These are phyloP conservation scores for Penicillium crystallinum DNA, from an alignment of 495 filamentous ascomycete species.

Conservation along the genomic window DNA sequence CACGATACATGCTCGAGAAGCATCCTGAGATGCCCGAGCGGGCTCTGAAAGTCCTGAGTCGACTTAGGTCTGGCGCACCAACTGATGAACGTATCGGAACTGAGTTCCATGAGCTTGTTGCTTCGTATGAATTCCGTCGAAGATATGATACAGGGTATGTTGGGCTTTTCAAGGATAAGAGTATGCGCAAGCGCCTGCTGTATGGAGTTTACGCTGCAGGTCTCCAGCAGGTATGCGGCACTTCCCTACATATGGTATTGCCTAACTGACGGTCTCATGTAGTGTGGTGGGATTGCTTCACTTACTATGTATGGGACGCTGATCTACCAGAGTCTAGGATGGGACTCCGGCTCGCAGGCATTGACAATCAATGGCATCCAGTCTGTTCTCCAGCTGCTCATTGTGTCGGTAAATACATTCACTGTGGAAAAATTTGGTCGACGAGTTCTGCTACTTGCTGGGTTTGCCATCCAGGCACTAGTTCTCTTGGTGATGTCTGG, in stretches of 20 bases:
- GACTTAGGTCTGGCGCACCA: conserved; percentile 23
- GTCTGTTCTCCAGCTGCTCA: conserved; percentile 31
- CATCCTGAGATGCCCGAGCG: conserved; percentile 31
- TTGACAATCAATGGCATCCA: conserved; percentile 35
- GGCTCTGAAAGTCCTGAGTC: conserved; percentile 22
- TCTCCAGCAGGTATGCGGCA: conserved; percentile 24
- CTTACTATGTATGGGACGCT: conserved; percentile 34
- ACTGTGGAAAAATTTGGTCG: conserved; percentile 35
- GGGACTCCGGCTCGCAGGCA: conserved; percentile 29
- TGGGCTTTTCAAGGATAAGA: conserved; percentile 24
- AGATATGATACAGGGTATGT: conserved; percentile 26
- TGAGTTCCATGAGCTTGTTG: conserved; percentile 35
- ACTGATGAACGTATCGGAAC: conserved; percentile 25
- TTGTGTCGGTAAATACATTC: conserved; percentile 36
- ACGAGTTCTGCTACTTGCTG: conserved; percentile 25
- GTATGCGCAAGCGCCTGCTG: conserved; percentile 31
- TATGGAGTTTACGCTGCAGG: conserved; percentile 33
- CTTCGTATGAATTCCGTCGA: conserved; percentile 28
- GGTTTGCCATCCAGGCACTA: conserved; percentile 29
- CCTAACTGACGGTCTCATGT: background rate
- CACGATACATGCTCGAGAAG: conserved; percentile 30
- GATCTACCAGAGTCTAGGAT: conserved; percentile 36
- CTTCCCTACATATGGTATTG: background rate
- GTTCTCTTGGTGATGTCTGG: conserved; percentile 29
- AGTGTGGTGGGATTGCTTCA: conserved; percentile 16